Base-by-base conservation (phyloP, 1,284 basidiomycete species). In the Bjerkandera adusta region DNA sequence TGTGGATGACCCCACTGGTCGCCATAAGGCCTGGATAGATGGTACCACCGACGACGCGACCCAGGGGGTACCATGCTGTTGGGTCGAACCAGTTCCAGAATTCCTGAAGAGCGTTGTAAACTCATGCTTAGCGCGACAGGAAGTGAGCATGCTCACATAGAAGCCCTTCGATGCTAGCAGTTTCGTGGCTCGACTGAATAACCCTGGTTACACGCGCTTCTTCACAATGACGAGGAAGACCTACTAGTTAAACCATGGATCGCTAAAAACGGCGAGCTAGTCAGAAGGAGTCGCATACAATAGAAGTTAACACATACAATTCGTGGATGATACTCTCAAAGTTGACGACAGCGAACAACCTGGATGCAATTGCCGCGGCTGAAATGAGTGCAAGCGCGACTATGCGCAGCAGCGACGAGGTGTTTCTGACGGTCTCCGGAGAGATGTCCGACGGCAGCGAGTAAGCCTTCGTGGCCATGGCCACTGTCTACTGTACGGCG, bases 11-110 rank as follows among this genome's bases (percentile, higher is more conserved):
- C 48, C 95, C 96, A 55, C 91, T 93, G 10, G 97, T 99, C 24
- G 92, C 91, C 96, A 99, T 98, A 36, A 98, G 75, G 56, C 93
- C 97, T 3, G 97, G 97, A 66, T 98, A 99, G 61, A 99, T 90
- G 8, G 97, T 99, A 37, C 96, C 96, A 46, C 97, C 97, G 35
- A 98, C 96, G 40, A 97, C 94, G 62, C 97, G 89, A 38, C 97
- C 97, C 1, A 99, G 84, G 11, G 97, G 97, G 64, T 99, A 99
- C 97, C 92, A 96, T 59, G 95, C 95, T 4, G 97, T 97, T 26
- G 95, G 93, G 69, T 99, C 97, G 67, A 99, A 99, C 97, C 97
- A 99, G 67, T 99, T 99, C 96, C 92, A 99, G 71, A 95, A 99
- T 83, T 89, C 94, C 93, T 93, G 59, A 43, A 45, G 22, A 50